Conservation (phyloP, 1,139 yeast genomes). For the Kodamaea sp. region DNA sequence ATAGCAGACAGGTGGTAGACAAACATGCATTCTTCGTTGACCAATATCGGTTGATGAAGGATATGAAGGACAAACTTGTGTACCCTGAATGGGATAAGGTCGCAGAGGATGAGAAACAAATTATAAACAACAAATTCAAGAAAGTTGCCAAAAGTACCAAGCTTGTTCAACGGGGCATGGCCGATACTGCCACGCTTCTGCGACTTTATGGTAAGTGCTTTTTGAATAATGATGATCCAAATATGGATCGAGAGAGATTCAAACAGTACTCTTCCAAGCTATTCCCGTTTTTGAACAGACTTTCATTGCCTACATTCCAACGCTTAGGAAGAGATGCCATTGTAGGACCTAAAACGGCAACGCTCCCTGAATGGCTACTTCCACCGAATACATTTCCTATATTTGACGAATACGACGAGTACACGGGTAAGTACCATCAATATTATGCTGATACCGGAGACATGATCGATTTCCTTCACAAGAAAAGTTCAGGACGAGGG, state of each 20-base stretch:
- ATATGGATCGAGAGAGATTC: conserved; percentile 12
- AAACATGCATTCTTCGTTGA: conserved; percentile 22
- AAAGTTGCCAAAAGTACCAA: conserved; percentile 18
- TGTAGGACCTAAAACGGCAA: conserved; percentile 2
- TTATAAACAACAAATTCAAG: conserved; percentile 22
- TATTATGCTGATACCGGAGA: conserved; percentile 10
- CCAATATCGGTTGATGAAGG: conserved; percentile 8
- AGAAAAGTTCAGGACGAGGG: conserved; percentile 37
- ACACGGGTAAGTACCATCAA: conserved; percentile 8
- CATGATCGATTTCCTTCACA: conserved; percentile 22
- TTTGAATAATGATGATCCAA: conserved; percentile 14
- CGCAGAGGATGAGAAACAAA: conserved; percentile 19
- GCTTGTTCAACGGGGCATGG: conserved; percentile 33
- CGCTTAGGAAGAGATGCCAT: not conserved
- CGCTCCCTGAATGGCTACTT: too few species aligned
- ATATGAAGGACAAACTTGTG: conserved; percentile 12
- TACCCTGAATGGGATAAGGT: conserved; percentile 11
- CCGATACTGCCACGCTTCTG: conserved; percentile 35
- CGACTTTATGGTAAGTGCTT: conserved; percentile 43
- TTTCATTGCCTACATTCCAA: conserved; percentile 26
- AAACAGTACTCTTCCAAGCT: conserved; percentile 24
- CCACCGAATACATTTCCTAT: conserved; percentile 14
- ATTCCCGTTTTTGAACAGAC: conserved; percentile 30
- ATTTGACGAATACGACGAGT: conserved; percentile 11
- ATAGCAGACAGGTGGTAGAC: conserved; percentile 32